Percentiles rank a stretch among this genome's conserved stretches.
phyloP scores from a whole-genome alignment of 164 flowering plant genomes.

The Akebia trifoliata region DNA sequence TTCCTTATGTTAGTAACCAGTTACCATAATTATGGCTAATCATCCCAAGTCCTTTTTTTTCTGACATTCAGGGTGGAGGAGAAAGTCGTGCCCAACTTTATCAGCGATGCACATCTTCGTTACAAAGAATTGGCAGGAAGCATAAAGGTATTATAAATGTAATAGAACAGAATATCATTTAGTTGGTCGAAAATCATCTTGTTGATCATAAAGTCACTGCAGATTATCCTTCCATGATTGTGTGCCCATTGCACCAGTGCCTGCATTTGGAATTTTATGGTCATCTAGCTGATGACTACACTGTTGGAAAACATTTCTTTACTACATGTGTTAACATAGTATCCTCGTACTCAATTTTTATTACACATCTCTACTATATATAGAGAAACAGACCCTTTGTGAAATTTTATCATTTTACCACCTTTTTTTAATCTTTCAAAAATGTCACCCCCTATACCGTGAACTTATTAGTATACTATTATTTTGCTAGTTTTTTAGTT shows the following conservation, averaged over 20 bases:
- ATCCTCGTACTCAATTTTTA: too few species aligned
- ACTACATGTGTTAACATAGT: neutral
- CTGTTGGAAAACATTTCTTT: neutral
- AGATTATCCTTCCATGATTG: neutral
- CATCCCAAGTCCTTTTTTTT: constrained; percentile 6
- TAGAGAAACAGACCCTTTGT: too few species aligned
- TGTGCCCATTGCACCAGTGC: neutral
- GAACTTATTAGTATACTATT: too few species aligned
- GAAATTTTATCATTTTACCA: too few species aligned
- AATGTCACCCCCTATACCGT: too few species aligned
- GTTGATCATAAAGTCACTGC: neutral
- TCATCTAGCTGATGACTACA: neutral
- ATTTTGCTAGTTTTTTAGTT: too few species aligned
- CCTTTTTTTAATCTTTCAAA: too few species aligned
- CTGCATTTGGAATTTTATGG: neutral
- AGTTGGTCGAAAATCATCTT: neutral
- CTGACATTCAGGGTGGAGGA: constrained; percentile 81
- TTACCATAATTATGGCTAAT: neutral
- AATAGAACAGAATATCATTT: too few species aligned
- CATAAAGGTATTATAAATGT: constrained; percentile 54
- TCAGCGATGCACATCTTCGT: constrained; percentile 52
- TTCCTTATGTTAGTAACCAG: neutral
- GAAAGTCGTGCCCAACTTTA: constrained; percentile 73
- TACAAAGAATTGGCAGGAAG: constrained; percentile 57
- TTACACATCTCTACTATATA: too few species aligned